Percentiles rank a stretch among this genome's conserved stretches.
Evolutionary conservation across 345 rosid genomes (phyloP).

Genomic region (Salix dunnii): DNA sequence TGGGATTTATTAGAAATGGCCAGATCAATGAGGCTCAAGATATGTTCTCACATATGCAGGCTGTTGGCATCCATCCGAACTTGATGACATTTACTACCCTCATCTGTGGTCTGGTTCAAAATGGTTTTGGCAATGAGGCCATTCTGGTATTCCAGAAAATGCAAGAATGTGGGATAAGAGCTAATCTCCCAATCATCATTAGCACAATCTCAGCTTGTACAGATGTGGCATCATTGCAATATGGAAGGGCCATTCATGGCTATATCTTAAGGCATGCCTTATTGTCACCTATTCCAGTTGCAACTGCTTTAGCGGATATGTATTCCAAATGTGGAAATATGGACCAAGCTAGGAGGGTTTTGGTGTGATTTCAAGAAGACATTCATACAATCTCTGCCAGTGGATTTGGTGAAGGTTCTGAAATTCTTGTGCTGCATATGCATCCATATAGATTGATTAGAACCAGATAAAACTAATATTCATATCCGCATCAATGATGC

Average conservation of each 20-base stretch:
- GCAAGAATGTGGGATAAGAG: slow-evolving; percentile 57
- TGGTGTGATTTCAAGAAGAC: slow-evolving; percentile 23
- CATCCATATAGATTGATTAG: slow-evolving; percentile 22
- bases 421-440: slow-evolving; percentile 34
- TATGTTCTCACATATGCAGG: slow-evolving; percentile 59
- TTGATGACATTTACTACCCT: slow-evolving; percentile 55
- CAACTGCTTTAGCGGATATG: slow-evolving; percentile 62
- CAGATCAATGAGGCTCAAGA: slow-evolving; percentile 53
- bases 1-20: slow-evolving; percentile 53
- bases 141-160: slow-evolving; percentile 40
- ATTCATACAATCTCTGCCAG: slow-evolving; percentile 45
- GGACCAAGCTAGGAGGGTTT: slow-evolving; percentile 42
- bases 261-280: slow-evolving; percentile 43
- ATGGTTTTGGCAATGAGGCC: slow-evolving; percentile 41
- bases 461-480: slow-evolving; percentile 51
- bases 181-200: slow-evolving; percentile 42
- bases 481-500: neutral
- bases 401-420: slow-evolving; percentile 32
- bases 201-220: slow-evolving; percentile 48
- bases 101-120: slow-evolving; percentile 54
- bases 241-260: slow-evolving; percentile 58
- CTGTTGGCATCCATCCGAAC: slow-evolving; percentile 43
- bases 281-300: slow-evolving; percentile 23
- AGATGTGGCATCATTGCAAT: slow-evolving; percentile 33
- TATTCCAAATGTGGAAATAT: slow-evolving; percentile 63